Evolutionary conservation across 306 rosid genomes (phyloP).

Genomic region (Cicer pinnatifidum): DNA sequence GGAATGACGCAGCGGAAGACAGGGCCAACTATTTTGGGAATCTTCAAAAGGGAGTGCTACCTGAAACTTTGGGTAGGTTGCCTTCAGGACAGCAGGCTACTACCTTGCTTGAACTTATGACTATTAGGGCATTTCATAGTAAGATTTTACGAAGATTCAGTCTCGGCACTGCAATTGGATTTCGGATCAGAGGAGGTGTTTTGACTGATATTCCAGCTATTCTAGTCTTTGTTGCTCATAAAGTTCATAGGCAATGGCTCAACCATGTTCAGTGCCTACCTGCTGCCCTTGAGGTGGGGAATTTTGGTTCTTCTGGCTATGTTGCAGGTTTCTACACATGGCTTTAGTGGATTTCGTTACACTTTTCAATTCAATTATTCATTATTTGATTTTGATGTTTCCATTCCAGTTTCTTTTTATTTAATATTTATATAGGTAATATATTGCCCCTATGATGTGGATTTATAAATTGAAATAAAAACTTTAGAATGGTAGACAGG

Average conservation of each 20-base stretch:
- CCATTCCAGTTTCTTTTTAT: conserved; percentile 22
- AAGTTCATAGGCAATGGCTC: conserved; percentile 98
- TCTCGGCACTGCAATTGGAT: conserved; percentile 98
- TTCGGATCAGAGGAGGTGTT: conserved; percentile 86
- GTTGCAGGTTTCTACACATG: conserved; percentile 56
- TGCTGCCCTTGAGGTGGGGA: conserved; percentile 96
- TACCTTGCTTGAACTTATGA: conserved; percentile 96
- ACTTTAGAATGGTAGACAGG: conserved; percentile 1
- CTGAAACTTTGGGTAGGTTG: conserved; percentile 84
- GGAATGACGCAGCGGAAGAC: conserved; percentile 87
- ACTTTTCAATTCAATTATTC: conserved; percentile 29
- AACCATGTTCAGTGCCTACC: conserved; percentile 79
- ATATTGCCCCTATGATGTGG: conserved; percentile 33
- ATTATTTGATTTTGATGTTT: conserved; percentile 27
- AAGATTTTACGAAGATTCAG: conserved; percentile 85
- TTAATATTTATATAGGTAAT: conserved; percentile 3
- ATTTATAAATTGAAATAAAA: conserved; percentile 12
- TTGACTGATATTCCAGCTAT: conserved; percentile 95
- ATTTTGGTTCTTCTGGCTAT: conserved; percentile 57
- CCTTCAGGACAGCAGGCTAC: conserved; percentile 97
- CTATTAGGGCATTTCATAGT: conserved; percentile 99
- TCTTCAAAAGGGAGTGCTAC: conserved; percentile 94
- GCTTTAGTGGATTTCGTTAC: conserved; percentile 50
- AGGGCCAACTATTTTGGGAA: conserved; percentile 91
- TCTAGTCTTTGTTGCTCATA: conserved; percentile 94